Percentiles rank a stretch among this genome's conserved stretches.
These are phyloP conservation scores for Cyclotella baltica DNA, from an alignment of 108 stramenopile genomes.

Conservation along the genomic window DNA sequence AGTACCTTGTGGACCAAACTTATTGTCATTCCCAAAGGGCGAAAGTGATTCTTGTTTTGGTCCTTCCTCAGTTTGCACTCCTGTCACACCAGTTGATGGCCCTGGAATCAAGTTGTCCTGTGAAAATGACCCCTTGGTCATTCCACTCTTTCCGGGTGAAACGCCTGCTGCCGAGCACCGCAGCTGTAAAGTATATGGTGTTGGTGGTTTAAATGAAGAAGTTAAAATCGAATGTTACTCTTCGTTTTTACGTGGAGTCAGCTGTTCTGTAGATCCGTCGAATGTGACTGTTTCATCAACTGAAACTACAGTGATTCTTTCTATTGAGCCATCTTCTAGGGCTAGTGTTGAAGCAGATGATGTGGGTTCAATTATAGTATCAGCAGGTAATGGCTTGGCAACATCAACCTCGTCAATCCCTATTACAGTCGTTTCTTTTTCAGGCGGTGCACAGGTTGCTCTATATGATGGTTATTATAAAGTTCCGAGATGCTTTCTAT, in stretches of 20 bases:
- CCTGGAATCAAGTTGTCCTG: background rate
- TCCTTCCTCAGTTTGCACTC: constrained; percentile 4
- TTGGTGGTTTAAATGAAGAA: background rate
- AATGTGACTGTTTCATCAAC: constrained; percentile 5
- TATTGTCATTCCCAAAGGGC: constrained; percentile 11
- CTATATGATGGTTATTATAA: background rate
- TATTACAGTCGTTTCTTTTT: background rate
- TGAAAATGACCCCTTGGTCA: background rate
- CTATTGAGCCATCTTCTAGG: background rate
- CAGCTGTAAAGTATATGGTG: background rate
- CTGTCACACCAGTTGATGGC: background rate
- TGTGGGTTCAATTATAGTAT: background rate
- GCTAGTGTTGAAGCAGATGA: too few relatives aligned
- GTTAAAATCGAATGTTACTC: background rate
- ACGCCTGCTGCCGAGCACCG: background rate
- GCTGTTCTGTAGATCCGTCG: background rate
- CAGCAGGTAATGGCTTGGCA: background rate
- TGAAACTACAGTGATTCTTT: background rate
- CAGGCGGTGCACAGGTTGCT: background rate
- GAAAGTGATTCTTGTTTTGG: background rate
- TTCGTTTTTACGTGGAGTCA: background rate
- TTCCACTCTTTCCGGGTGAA: background rate
- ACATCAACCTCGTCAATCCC: background rate
- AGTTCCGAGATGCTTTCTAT: constrained; percentile 2
- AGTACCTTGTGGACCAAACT: too few relatives aligned